Base-by-base conservation (phyloP, 208 protist genomes). In the Leishmania braziliensis region DNA sequence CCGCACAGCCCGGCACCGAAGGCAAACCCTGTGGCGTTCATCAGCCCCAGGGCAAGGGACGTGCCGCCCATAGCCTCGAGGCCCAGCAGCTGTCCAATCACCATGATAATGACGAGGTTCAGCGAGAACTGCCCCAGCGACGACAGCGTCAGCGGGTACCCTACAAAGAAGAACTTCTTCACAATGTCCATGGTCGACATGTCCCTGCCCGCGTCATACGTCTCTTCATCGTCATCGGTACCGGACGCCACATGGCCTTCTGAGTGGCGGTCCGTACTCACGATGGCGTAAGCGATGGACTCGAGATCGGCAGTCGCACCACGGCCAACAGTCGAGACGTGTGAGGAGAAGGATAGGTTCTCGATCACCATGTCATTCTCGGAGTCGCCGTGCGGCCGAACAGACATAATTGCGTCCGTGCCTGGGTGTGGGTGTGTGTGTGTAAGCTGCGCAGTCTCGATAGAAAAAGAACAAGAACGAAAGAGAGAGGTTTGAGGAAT, bases 11-110 rank as follows among this genome's bases (percentile, higher is more conserved):
- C 94, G 3, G 94, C 92, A 60, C 91, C 90, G 82, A 97, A 95
- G 20, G 94, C 94, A 75, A 96, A 97, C 26, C 91, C 94, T 48
- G 94, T 97, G 36, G 94, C 94, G 72, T 97, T 97, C 46, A 97
- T 82, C 43, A 97, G 81, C 1, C 94, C 92, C 63, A 95, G 75
- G 2, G 94, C 94, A 43, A 97, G 80, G 5, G 94, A 88, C 2
- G 89, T 89, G 54, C 91, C 94, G 74, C 92, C 94, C 66, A 97
- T 86, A 51, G 90, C 90, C 73, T 91, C 81, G 26, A 91, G 85
- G 33, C 91, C 91, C 20, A 97, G 79, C 50, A 89, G 78, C 74
- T 66, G 75, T 6, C 94, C 94, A 71, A 94, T 87, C 48, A 95
- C 85, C 56, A 91, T 62, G 75, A 97, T 87, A 46, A 95, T 91